phyloP scores from a whole-genome alignment of 345 rosid genomes.

The Erysimum cheiranthoides region DNA sequence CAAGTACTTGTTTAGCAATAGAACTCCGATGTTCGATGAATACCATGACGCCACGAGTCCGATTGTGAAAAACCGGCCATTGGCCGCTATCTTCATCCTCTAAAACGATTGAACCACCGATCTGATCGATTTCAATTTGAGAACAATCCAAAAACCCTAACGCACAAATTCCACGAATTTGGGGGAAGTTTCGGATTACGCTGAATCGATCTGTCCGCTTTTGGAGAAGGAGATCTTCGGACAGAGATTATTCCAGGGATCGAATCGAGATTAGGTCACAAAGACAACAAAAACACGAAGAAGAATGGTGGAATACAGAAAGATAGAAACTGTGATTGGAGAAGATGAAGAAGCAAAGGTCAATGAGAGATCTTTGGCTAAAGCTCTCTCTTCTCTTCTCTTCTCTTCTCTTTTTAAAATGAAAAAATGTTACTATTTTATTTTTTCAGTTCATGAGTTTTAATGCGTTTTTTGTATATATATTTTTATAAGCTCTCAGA shows the following conservation, averaged over 20 bases:
- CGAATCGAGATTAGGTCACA: conserved; percentile 2
- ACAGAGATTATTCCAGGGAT: not conserved
- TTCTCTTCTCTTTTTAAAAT: not conserved
- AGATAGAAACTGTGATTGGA: conserved; percentile 19
- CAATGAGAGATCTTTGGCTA: conserved; percentile 33
- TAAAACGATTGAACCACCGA: not conserved
- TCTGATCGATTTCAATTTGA: conserved; percentile 9
- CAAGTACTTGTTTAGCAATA: conserved; percentile 71
- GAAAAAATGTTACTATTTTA: conserved; percentile 8
- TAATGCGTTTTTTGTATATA: conserved; percentile 20
- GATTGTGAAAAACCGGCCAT: conserved; percentile 55
- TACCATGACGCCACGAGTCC: conserved; percentile 70
- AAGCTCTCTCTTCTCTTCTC: conserved; percentile 5
- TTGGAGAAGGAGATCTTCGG: conserved; percentile 3
- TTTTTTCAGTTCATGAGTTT: conserved; percentile 15
- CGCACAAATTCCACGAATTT: not conserved
- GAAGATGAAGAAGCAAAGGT: conserved; percentile 34
- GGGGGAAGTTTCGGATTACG: not conserved
- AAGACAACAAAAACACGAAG: not conserved
- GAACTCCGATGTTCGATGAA: conserved; percentile 66
- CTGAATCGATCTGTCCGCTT: conserved; percentile 1
- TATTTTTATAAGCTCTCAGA: conserved; percentile 4
- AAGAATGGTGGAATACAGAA: conserved; percentile 1
- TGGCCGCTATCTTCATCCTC: conserved; percentile 45
- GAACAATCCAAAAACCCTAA: conserved; percentile 13